Evolutionary conservation across 257 asterid genomes (phyloP), one percentile per base, ranked within the genome.

Genomic region (Mitragyna speciosa): DNA sequence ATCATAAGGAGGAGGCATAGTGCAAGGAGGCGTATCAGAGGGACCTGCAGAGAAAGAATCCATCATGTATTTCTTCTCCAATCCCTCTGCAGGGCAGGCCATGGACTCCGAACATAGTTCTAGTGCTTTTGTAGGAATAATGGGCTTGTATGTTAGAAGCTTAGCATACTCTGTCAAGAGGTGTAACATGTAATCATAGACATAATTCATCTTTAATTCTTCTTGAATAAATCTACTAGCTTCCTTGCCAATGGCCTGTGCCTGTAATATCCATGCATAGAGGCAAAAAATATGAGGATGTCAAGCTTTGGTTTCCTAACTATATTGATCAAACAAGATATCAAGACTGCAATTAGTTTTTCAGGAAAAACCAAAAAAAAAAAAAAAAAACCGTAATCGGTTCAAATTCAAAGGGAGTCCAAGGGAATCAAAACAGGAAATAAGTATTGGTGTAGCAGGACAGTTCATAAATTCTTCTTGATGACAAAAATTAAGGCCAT

Each of bases 161-260:
- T 90, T 94, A 0, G 95, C 80, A 7, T 94, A 94, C 83, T 91
- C 93, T 36, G 81, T 86, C 78, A 94, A 76, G 43, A 91, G 87
- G 77, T 92, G 98, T 79, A 92, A 89, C 96, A 94, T 94, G 91
- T 91, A 94, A 82, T 92, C 98, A 36, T 94, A 94, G 47, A 94
- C 96, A 52, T 85, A 87, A 10, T 89, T 94, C 88, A 92, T 88
- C 33, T 82, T 87, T 39, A 94, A 61, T 20, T 91, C 91, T 2
- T 90, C 88, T 48, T 86, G 91, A 69, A 91, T 83, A 86, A 91
- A 94, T 15, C 75, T 82, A 79, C 92, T 92, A 10, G 89, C 97
- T 0, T 85, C 90, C 76, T 52, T 87, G 41, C 98, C 97, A 26
- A 94, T 89, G 49, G 85, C 90, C 80, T 84, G 90, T 45, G 97